phyloP scores from a whole-genome alignment of 106 monocot species.

The Platanthera guangdongensis region DNA sequence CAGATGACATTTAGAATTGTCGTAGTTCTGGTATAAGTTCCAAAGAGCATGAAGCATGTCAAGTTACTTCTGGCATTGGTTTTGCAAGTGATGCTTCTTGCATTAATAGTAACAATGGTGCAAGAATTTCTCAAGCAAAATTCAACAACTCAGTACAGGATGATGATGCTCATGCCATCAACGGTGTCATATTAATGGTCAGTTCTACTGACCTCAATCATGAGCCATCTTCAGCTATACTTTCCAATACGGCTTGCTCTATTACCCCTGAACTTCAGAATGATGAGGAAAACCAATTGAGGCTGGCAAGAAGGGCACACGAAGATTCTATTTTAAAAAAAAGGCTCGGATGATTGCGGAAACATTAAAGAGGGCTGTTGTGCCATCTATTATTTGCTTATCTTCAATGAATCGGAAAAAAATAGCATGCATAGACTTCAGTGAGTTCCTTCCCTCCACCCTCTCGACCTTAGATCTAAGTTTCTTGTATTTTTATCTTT shows the following conservation, averaged over 20 bases:
- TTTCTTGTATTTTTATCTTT: no score
- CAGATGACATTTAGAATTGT: background rate
- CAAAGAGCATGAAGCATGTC: conserved; percentile 10
- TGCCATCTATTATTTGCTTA: conserved; percentile 29
- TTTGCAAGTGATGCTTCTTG: conserved; percentile 11
- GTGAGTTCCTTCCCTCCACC: no score
- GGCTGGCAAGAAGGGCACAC: conserved; percentile 35
- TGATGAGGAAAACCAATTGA: conserved; percentile 13
- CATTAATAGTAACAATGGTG: conserved; percentile 5
- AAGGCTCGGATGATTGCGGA: conserved; percentile 70
- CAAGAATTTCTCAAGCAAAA: conserved; percentile 12
- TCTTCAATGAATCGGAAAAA: conserved; percentile 37
- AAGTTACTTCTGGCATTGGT: background rate
- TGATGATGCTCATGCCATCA: conserved; percentile 15
- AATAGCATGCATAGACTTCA: background rate
- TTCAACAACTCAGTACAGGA: conserved; percentile 7
- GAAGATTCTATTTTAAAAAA: conserved; percentile 78
- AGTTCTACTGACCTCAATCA: conserved; percentile 2
- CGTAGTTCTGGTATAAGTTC: conserved; percentile 10
- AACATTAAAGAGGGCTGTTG: conserved; percentile 44
- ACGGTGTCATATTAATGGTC: conserved; percentile 3
- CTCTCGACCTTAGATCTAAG: no score
- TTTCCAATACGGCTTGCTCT: conserved; percentile 7
- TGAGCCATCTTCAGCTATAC: conserved; percentile 13
- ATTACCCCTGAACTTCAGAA: conserved; percentile 26